Evolutionary conservation across 441 rosid genomes (phyloP).

Genomic region (Populus hybrid): DNA sequence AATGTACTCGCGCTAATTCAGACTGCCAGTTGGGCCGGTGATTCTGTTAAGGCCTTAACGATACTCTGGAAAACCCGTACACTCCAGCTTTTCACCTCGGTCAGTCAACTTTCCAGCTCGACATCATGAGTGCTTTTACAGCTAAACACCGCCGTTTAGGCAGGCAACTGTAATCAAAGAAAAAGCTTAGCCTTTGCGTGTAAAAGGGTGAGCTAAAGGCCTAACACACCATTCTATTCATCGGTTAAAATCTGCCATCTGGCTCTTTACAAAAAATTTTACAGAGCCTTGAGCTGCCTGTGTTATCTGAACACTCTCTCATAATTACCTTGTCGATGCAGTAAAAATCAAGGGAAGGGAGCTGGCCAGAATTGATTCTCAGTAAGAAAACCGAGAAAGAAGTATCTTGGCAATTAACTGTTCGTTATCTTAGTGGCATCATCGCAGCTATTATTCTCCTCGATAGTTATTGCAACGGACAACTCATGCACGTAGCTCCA

Average conservation of each 20-base stretch:
- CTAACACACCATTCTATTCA: constrained; percentile 2
- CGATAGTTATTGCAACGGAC: no score
- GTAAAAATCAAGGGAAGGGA: no score
- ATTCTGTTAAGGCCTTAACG: no score
- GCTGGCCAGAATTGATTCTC: not conserved
- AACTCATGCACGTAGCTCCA: no score
- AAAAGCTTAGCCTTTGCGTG: not conserved
- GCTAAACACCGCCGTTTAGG: not conserved
- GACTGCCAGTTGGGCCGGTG: no score
- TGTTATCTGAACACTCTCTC: not conserved
- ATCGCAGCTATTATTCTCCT: no score
- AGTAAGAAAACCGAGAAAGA: no score
- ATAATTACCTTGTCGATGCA: not conserved
- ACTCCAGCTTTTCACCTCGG: not conserved
- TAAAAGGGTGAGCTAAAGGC: not conserved
- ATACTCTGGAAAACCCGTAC: no score
- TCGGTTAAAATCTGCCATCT: not conserved
- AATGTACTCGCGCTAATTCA: no score
- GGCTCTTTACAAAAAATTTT: not conserved
- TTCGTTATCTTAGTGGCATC: no score
- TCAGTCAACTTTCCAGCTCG: not conserved
- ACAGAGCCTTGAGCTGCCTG: not conserved
- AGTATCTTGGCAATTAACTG: no score
- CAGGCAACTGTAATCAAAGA: not conserved
- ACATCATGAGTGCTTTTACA: not conserved